phyloP scores from a whole-genome alignment of 148 eudicot species.

The Gaultheria prostrata region DNA sequence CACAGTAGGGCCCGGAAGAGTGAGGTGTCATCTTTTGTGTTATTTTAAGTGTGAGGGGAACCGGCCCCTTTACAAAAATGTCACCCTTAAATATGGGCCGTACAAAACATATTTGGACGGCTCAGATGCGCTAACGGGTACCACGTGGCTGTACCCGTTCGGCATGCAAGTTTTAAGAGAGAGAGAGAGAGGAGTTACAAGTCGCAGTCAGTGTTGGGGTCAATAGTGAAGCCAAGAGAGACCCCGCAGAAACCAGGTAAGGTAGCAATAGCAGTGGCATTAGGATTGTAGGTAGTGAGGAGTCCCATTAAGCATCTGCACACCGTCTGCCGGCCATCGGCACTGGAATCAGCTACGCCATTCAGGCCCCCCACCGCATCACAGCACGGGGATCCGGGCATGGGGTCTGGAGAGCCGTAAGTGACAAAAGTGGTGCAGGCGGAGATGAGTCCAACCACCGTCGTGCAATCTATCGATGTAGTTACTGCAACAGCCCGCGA shows the following conservation, averaged over 20 bases:
- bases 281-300: constrained; percentile 53
- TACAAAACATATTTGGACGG: too few relatives aligned
- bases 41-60: too few relatives aligned
- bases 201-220: constrained; percentile 70
- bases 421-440: constrained; percentile 73
- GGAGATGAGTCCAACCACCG: constrained; percentile 58
- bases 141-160: too few relatives aligned
- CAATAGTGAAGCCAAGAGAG: constrained; percentile 80
- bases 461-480: constrained; percentile 47
- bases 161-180: background rate
- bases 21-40: too few relatives aligned
- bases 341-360: constrained; percentile 35
- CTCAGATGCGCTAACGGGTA: too few relatives aligned
- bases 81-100: too few relatives aligned
- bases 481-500: constrained; percentile 1
- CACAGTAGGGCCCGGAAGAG: too few relatives aligned
- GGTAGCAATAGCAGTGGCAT: constrained; percentile 75
- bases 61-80: too few relatives aligned
- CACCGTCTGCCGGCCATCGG: constrained; percentile 41
- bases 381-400: constrained; percentile 80
- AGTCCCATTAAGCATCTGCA: constrained; percentile 81
- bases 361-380: constrained; percentile 57
- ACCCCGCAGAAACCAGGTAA: constrained; percentile 90
- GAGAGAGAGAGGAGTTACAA: constrained; percentile 29
- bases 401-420: constrained; percentile 74